Evolutionary conservation across 805 yeast genomes (phyloP), one percentile per base, ranked within the genome.

Genomic region (Wickerhamiella sorbophila): DNA sequence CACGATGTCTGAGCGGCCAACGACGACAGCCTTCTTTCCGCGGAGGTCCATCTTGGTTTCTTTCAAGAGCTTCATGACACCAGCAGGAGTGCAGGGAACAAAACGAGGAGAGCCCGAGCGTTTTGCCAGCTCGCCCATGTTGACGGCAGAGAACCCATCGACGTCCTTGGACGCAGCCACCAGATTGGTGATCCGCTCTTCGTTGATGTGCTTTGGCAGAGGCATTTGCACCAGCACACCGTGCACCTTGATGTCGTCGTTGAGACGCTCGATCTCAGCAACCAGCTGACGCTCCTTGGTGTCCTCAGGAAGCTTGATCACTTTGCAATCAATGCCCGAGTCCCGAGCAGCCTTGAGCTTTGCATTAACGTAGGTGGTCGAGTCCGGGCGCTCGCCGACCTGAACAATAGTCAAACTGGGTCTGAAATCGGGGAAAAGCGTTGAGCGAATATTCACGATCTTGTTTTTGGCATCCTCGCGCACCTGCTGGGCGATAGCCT

Each of bases 1-100:
- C 33, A 88, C 98, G 52, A 88, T 91, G 58, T 91, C 96, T n/a
- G 94, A 81, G 59, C 97, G 74, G 43, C 98, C 97, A 47, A 91
- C 68, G 19, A 88, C 97, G 42, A 85, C 94, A 19, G 93, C 94
- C 46, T 72, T 70, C 54, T 84, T 75, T 46, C 96, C 96, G 18
- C 74, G 59, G 45, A 84, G 63, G 17, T 65, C 63, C 22, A 84
- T 72, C 4, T 77, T 74, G 40, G 81, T 72, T 50, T 78, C 71
- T 50, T 77, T 71, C 54, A 88, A 68, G 54, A 88, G 67, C 53
- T 77, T 82, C 67, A 88, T 78, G 51, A 86, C 75, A 44, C 97
- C 98, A 61, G 79, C 77, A 41, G 98, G 98, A 20, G 98, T 88
- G 66, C 98, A 88, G 20, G 98, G 97, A 46, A 79, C 70, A 64